phyloP scores from a whole-genome alignment of 306 rosid species.

The Pyrus betulifolia region DNA sequence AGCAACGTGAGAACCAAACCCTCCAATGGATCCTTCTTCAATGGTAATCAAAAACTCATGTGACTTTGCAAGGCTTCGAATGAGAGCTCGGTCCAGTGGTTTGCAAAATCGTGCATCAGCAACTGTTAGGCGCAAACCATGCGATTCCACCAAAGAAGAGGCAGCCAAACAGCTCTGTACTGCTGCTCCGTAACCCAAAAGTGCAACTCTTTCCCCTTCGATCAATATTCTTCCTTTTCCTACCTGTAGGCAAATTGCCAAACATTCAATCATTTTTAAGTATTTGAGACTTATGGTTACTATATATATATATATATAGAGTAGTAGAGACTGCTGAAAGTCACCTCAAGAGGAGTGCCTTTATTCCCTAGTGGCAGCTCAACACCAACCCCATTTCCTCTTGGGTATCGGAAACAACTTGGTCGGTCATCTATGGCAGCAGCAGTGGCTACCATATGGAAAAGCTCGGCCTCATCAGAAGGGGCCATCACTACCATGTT shows the following conservation, averaged over 20 bases:
- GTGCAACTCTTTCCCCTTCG: constrained; percentile 89
- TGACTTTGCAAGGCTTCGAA: constrained; percentile 75
- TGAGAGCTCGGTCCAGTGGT: constrained; percentile 68
- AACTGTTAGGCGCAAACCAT: constrained; percentile 51
- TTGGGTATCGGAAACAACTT: constrained; percentile 89
- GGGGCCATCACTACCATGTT: constrained; percentile 99
- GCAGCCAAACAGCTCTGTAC: constrained; percentile 77
- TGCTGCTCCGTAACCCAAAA: constrained; percentile 74
- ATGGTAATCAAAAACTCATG: constrained; percentile 79
- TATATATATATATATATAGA: background rate
- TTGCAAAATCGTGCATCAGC: constrained; percentile 91
- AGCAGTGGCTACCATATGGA: constrained; percentile 96
- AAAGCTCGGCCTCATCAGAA: constrained; percentile 88
- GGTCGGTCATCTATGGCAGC: constrained; percentile 87
- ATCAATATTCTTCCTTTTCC: constrained; percentile 70
- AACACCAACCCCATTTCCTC: constrained; percentile 88
- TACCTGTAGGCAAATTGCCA: constrained; percentile 31
- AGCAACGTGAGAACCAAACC: constrained; percentile 92
- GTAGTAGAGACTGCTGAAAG: background rate
- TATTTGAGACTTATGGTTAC: background rate
- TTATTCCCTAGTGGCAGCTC: constrained; percentile 66
- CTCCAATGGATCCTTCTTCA: constrained; percentile 97
- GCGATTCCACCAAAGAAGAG: constrained; percentile 37
- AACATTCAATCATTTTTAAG: background rate
- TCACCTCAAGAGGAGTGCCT: constrained; percentile 69